phyloP scores from a whole-genome alignment of 2,329 filamentous ascomycete genomes.

The Pseudogymnoascus destructans region DNA sequence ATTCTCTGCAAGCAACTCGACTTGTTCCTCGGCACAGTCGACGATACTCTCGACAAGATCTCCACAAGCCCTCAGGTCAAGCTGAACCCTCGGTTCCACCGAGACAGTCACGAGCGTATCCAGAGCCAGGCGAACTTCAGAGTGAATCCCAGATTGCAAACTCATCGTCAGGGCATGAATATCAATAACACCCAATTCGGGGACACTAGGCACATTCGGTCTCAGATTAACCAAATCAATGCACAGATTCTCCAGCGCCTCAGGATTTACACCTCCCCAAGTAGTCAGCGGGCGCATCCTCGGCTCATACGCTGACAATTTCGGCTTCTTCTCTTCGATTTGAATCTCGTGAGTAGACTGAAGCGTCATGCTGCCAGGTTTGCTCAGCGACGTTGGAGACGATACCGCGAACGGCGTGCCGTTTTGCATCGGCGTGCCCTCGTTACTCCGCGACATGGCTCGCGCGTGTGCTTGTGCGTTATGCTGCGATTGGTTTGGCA shows the following conservation, averaged over 20 bases:
- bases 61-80: constrained; percentile 62
- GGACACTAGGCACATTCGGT: constrained; percentile 60
- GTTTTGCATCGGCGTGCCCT: constrained; percentile 28
- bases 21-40: constrained; percentile 81
- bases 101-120: constrained; percentile 64
- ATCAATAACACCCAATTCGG: constrained; percentile 78
- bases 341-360: constrained; percentile 18
- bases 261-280: constrained; percentile 61
- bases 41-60: constrained; percentile 79
- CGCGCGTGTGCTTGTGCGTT: constrained; percentile 33
- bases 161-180: constrained; percentile 81
- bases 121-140: constrained; percentile 78
- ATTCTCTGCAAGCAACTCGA: constrained; percentile 73
- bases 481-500: constrained; percentile 31
- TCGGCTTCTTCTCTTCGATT: constrained; percentile 8
- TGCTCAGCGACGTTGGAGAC: constrained; percentile 31
- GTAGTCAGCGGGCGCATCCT: constrained; percentile 41
- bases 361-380: constrained; percentile 18
- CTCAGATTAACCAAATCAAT: constrained; percentile 53
- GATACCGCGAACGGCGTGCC: constrained; percentile 32
- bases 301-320: constrained; percentile 36
- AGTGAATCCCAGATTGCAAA: constrained; percentile 77
- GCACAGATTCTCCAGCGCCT: constrained; percentile 50
- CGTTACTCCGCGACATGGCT: constrained; percentile 41
- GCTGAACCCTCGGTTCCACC: constrained; percentile 45